phyloP scores from a whole-genome alignment of 441 rosid species.

The Eruca vesicaria region DNA sequence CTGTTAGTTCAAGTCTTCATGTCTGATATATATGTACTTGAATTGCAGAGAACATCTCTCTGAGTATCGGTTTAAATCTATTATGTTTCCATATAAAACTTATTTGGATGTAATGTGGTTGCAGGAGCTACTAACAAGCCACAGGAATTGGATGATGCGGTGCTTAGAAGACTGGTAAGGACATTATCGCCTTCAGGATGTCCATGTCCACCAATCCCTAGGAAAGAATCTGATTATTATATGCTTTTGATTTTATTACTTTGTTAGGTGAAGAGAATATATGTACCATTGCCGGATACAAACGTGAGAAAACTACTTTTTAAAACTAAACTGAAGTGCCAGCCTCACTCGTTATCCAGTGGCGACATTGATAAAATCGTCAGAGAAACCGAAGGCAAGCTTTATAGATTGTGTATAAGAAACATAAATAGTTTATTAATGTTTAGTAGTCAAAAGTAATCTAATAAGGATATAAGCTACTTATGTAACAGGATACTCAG shows the following conservation, averaged over 20 bases:
- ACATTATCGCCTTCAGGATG: constrained; percentile 2
- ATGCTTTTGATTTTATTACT: not conserved
- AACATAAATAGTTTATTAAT: not conserved
- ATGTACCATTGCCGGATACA: constrained; percentile 80
- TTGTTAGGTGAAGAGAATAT: constrained; percentile 82
- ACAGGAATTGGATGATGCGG: constrained; percentile 95
- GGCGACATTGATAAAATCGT: constrained; percentile 74
- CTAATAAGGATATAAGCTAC: not conserved
- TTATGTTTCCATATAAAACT: not conserved
- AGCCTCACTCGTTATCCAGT: constrained; percentile 74
- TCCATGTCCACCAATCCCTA: not conserved
- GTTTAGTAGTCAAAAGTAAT: not conserved
- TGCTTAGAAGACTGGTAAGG: constrained; percentile 87
- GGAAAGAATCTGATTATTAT: not conserved
- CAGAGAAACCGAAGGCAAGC: constrained; percentile 78
- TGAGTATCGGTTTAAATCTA: not conserved
- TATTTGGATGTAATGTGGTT: constrained; percentile 19
- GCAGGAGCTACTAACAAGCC: constrained; percentile 98
- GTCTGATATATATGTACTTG: not conserved
- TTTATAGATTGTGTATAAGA: not conserved
- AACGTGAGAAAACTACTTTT: constrained; percentile 74
- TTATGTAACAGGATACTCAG: constrained; percentile 78
- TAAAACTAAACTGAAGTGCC: constrained; percentile 70
- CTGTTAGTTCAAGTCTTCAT: not conserved
- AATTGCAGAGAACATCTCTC: not conserved